A percentile compares a stretch with the other conserved stretches of the same genome.
Evolutionary conservation across 1,284 basidiomycete species (phyloP).

Genomic region (Prillingera fragicola): DNA sequence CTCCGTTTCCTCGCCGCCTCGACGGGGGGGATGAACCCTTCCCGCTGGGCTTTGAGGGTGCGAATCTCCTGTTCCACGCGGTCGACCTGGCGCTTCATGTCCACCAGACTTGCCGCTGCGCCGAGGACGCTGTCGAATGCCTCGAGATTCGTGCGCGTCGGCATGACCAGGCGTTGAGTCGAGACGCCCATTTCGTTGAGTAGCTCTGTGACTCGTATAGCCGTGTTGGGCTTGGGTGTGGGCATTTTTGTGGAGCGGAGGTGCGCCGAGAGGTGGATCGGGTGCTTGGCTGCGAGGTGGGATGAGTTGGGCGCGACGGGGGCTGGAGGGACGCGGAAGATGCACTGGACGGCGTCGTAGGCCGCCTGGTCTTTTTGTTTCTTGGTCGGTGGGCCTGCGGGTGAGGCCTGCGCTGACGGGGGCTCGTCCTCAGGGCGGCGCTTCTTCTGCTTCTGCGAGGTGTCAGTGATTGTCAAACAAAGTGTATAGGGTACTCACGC

Average conservation of each 20-base stretch:
- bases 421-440: constrained; percentile 37
- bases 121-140: constrained; percentile 67
- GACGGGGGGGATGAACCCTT: constrained; percentile 39
- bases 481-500: constrained; percentile 1
- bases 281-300: constrained; percentile 37
- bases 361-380: constrained; percentile 32
- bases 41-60: constrained; percentile 62
- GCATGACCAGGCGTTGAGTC: constrained; percentile 78
- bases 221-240: constrained; percentile 64
- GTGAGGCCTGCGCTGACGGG: constrained; percentile 11
- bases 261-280: constrained; percentile 62
- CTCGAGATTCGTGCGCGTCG: constrained; percentile 70
- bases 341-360: constrained; percentile 38
- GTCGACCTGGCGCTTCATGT: constrained; percentile 82
- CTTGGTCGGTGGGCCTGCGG: constrained; percentile 29
- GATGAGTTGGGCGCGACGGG: constrained; percentile 24
- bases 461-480: constrained; percentile 1
- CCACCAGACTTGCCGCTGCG: constrained; percentile 65
- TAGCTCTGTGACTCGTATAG: constrained; percentile 63
- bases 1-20: constrained; percentile 20
- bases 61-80: constrained; percentile 75
- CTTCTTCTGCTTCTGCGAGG: constrained; percentile 42
- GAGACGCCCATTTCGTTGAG: constrained; percentile 69
- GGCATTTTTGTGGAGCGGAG: constrained; percentile 79
- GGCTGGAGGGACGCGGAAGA: constrained; percentile 36